Evolutionary conservation across 768 basidiomycete species (phyloP), one percentile per base, ranked within the genome.

Genomic region (Inosperma sp.): DNA sequence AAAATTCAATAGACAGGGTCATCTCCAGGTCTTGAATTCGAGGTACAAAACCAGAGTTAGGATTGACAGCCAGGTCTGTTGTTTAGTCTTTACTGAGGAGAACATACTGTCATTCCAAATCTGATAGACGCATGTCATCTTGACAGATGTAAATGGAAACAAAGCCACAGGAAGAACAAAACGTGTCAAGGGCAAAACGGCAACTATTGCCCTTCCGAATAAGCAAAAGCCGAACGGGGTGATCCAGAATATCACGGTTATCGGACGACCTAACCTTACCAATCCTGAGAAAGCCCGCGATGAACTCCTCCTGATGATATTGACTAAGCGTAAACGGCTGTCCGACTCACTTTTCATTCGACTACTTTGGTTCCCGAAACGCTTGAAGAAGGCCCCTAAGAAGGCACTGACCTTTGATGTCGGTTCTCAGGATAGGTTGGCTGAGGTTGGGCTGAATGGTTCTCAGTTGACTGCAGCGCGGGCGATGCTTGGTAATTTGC

Each of bases 41-140:
- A 66, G 73, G 2, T 79, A 66, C 61, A 76, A 72, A 47, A 73
- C 65, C 2, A 59, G 72, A 27, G 64, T 77, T 2, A 66, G 74
- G n/a, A 34, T 46, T 36, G 68, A 69, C 44, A 25, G 35, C 2
- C 67, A 74, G 65, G 77, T 75, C 55, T 9, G 62, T 51, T n/a
- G 44, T 44, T 9, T 16, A 14, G 4, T 9, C 19, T 10, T 35
- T 17, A 14, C 41, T 9, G 22, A 35, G 6, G 8, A 8, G 25
- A 17, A 42, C 29, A 13, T 9, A 35, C 26, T 31, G 6, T 14
- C 13, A 19, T 31, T 29, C 42, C 13, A 23, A 40, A 34, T 26
- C 33, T 44, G 7, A 29, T 16, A 71, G 72, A 67, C 68, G 0
- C 53, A 53, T 3, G 62, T 77, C 3, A 62, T 73, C 12, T 56